These are phyloP conservation scores for Lyophyllum decastes DNA, from an alignment of 768 basidiomycete species.

Conservation along the genomic window DNA sequence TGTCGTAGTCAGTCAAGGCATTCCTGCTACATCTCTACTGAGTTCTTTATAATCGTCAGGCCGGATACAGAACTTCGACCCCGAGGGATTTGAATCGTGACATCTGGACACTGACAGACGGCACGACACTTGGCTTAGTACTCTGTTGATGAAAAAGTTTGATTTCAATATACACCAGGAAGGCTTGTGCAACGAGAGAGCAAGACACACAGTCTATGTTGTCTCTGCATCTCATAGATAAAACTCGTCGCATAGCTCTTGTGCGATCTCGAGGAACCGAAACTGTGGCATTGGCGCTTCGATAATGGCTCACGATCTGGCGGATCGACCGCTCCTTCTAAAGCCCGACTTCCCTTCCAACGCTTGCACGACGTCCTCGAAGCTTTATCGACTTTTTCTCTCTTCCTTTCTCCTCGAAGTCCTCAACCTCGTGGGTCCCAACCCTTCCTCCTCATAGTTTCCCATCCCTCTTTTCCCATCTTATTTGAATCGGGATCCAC, in stretches of 20 bases:
- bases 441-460: slow-evolving; percentile 8
- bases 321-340: slow-evolving; percentile 22
- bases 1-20: not conserved
- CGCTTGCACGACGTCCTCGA: slow-evolving; percentile 11
- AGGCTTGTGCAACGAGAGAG: not conserved
- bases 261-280: not conserved
- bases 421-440: slow-evolving; percentile 8
- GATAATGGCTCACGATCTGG: slow-evolving; percentile 14
- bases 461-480: slow-evolving; percentile 2
- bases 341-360: slow-evolving; percentile 11
- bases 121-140: not conserved
- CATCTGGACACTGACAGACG: not conserved
- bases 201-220: not conserved
- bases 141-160: not conserved
- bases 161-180: not conserved
- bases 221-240: not conserved
- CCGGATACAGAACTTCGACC: not conserved
- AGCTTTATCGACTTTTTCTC: slow-evolving; percentile 10
- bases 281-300: slow-evolving; percentile 9
- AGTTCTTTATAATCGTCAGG: not conserved
- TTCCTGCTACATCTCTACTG: not conserved
- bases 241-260: not conserved
- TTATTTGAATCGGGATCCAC: slow-evolving; percentile 11
- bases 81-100: not conserved
- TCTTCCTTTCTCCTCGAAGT: slow-evolving; percentile 1